These are phyloP conservation scores for Ceratorhiza oryzae-sativae DNA, from an alignment of 1,284 basidiomycete genomes.

Conservation along the genomic window DNA sequence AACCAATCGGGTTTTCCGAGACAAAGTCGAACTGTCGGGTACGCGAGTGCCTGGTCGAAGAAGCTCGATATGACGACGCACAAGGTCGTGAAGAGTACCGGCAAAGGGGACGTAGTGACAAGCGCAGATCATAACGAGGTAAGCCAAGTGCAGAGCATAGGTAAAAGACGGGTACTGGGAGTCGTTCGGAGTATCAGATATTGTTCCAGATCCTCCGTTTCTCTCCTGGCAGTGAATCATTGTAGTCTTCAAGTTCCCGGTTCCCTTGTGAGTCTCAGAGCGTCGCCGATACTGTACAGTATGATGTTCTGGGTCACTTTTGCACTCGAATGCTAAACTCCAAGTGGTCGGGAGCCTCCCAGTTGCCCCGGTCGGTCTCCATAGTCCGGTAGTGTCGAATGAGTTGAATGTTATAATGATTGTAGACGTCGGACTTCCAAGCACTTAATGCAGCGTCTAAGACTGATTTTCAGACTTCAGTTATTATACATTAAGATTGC, in stretches of 20 bases:
- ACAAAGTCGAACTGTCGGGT: background rate
- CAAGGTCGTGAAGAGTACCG: background rate
- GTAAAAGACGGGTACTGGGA: background rate
- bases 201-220: background rate
- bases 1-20: background rate
- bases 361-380: background rate
- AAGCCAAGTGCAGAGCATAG: background rate
- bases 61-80: background rate
- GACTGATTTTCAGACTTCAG: background rate
- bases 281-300: background rate
- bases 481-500: background rate
- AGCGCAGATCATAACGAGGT: background rate
- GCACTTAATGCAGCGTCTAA: background rate
- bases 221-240: background rate
- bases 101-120: background rate
- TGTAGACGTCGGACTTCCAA: background rate
- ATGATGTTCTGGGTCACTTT: background rate
- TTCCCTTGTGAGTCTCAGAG: background rate
- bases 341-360: constrained; percentile 1
- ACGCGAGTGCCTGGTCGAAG: background rate
- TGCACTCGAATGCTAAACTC: background rate
- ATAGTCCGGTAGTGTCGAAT: background rate
- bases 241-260: background rate
- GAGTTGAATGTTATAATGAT: background rate
- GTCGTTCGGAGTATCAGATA: background rate